phyloP scores from a whole-genome alignment of 768 basidiomycete genomes.

The Lactarius vividus region DNA sequence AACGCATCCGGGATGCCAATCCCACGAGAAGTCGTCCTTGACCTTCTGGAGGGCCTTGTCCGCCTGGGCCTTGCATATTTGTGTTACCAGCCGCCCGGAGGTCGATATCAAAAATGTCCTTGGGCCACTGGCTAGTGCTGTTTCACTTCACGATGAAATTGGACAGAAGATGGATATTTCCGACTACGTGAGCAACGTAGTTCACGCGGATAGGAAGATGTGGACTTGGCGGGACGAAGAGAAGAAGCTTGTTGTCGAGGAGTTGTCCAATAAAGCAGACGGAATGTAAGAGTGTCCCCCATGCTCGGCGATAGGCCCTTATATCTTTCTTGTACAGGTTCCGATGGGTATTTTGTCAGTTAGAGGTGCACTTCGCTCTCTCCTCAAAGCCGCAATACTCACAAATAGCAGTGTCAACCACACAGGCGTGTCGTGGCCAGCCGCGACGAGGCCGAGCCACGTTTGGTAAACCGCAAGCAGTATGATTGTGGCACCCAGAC shows the following conservation, averaged over 20 bases:
- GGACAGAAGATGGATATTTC: neutral
- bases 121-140: neutral
- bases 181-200: neutral
- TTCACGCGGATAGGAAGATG: neutral
- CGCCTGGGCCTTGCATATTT: neutral
- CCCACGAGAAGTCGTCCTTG: neutral
- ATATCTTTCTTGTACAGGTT: neutral
- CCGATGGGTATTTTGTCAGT: neutral
- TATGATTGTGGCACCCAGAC: constrained; percentile 4
- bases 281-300: neutral
- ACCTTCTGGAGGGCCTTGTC: neutral
- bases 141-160: neutral
- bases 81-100: neutral
- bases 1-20: neutral
- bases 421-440: neutral
- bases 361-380: neutral
- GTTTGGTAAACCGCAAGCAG: constrained; percentile 12
- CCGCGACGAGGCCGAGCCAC: constrained; percentile 18
- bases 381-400: neutral
- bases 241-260: neutral
- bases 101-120: neutral
- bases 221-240: neutral
- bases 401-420: constrained; percentile 13
- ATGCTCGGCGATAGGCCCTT: neutral
- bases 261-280: neutral